These are phyloP conservation scores for Coemansia sp. DNA, from an alignment of 192 early-diverging fungal genomes.

Conservation along the genomic window DNA sequence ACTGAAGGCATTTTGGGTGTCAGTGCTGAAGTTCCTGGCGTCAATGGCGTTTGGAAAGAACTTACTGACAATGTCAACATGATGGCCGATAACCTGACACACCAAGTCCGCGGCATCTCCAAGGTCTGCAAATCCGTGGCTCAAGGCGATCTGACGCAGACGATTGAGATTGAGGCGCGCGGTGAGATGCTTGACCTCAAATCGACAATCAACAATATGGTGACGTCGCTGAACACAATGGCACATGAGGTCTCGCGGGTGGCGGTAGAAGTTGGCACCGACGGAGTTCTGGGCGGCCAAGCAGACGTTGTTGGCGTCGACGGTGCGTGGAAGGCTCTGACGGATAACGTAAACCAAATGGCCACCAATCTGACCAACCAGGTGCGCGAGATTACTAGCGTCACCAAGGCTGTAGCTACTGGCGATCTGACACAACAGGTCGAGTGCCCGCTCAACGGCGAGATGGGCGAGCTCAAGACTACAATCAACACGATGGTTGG, in stretches of 20 bases:
- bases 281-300: slow-evolving; percentile 59
- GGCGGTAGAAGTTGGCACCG: slow-evolving; percentile 62
- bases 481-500: slow-evolving; percentile 68
- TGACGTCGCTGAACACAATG: slow-evolving; percentile 59
- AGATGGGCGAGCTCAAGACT: slow-evolving; percentile 60
- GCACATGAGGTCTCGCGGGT: slow-evolving; percentile 68
- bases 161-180: slow-evolving; percentile 57
- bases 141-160: slow-evolving; percentile 60
- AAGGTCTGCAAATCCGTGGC: slow-evolving; percentile 63
- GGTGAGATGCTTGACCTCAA: slow-evolving; percentile 64
- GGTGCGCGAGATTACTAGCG: slow-evolving; percentile 62
- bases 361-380: slow-evolving; percentile 62
- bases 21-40: slow-evolving; percentile 53
- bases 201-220: slow-evolving; percentile 67
- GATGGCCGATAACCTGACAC: slow-evolving; percentile 64
- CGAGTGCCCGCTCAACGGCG: slow-evolving; percentile 55
- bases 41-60: slow-evolving; percentile 59
- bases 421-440: slow-evolving; percentile 62
- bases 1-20: slow-evolving; percentile 60
- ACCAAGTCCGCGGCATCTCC: slow-evolving; percentile 62
- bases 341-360: slow-evolving; percentile 68
- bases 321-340: slow-evolving; percentile 64
- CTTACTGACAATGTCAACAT: slow-evolving; percentile 62
- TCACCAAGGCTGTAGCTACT: slow-evolving; percentile 59
- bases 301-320: slow-evolving; percentile 57